Percentiles rank a stretch among this genome's conserved stretches.
These are phyloP conservation scores for Omphalea diandra DNA, from an alignment of 441 rosid genomes.

Conservation along the genomic window DNA sequence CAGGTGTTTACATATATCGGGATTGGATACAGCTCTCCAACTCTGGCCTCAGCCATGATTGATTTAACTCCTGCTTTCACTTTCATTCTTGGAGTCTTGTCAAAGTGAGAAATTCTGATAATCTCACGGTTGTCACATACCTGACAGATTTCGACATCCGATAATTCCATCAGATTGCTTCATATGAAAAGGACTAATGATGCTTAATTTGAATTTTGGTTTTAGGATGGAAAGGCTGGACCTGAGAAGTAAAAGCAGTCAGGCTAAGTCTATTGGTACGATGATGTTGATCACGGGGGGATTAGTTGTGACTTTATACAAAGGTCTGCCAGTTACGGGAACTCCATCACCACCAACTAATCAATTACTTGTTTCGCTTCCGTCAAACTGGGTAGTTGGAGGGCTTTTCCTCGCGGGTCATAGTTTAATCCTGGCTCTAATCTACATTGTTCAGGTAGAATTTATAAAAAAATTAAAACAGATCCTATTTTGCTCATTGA, in stretches of 20 bases:
- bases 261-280: slow-evolving; percentile 41
- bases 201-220: neutral
- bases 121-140: too few species aligned
- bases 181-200: neutral
- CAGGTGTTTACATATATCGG: slow-evolving; percentile 14
- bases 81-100: slow-evolving; percentile 47
- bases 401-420: slow-evolving; percentile 27
- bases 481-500: neutral
- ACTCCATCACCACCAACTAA: neutral
- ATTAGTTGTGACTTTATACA: slow-evolving; percentile 31
- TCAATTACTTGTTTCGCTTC: neutral
- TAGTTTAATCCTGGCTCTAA: slow-evolving; percentile 24
- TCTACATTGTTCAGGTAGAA: slow-evolving; percentile 31
- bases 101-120: too few species aligned
- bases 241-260: slow-evolving; percentile 33
- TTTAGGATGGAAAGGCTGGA: slow-evolving; percentile 42
- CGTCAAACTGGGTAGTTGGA: slow-evolving; percentile 35
- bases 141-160: too few species aligned
- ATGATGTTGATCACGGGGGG: slow-evolving; percentile 38
- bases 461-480: neutral
- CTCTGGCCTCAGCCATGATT: slow-evolving; percentile 46
- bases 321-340: slow-evolving; percentile 32
- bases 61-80: slow-evolving; percentile 57
- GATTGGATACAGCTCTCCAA: slow-evolving; percentile 39
- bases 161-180: too few species aligned